These are phyloP conservation scores for Trametes polyzona DNA, from an alignment of 1,284 basidiomycete species.

Conservation along the genomic window DNA sequence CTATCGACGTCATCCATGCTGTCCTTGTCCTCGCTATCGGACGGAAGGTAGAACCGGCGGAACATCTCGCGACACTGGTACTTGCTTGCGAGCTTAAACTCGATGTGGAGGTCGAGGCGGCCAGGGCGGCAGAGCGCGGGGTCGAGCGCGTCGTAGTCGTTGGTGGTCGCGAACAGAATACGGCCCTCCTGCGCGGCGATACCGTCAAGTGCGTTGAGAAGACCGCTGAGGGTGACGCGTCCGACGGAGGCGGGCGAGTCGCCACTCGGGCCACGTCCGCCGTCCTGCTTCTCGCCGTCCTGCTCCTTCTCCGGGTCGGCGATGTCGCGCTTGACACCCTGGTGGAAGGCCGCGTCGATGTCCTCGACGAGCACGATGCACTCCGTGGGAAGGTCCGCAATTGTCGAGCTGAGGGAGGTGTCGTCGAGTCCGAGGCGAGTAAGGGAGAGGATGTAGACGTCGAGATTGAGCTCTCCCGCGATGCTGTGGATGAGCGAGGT, in stretches of 20 bases:
- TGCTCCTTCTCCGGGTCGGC: conserved; percentile 24
- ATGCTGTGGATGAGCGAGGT: conserved; percentile 76
- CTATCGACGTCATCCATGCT: background rate
- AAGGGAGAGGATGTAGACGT: conserved; percentile 79
- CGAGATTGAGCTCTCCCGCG: conserved; percentile 74
- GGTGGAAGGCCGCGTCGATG: conserved; percentile 74
- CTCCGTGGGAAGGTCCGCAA: conserved; percentile 66
- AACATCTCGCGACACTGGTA: conserved; percentile 69
- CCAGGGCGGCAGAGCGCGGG: conserved; percentile 78
- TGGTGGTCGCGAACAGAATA: conserved; percentile 78
- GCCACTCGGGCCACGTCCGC: conserved; percentile 8
- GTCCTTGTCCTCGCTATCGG: conserved; percentile 26
- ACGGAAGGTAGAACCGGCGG: conserved; percentile 63
- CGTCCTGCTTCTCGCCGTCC: conserved; percentile 6
- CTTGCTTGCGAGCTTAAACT: conserved; percentile 70
- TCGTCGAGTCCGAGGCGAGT: conserved; percentile 75
- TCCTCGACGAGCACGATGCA: conserved; percentile 84
- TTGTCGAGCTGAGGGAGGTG: conserved; percentile 57
- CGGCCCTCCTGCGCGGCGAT: conserved; percentile 78
- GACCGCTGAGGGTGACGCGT: conserved; percentile 67
- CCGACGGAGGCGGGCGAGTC: conserved; percentile 27
- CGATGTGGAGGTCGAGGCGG: conserved; percentile 78
- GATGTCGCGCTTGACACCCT: conserved; percentile 53
- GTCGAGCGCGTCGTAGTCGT: conserved; percentile 68
- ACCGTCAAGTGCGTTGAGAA: conserved; percentile 77